Percentiles rank a stretch among this genome's conserved stretches.
Conservation (phyloP, 805 yeast genomes). For the Starmerella floris region DNA sequence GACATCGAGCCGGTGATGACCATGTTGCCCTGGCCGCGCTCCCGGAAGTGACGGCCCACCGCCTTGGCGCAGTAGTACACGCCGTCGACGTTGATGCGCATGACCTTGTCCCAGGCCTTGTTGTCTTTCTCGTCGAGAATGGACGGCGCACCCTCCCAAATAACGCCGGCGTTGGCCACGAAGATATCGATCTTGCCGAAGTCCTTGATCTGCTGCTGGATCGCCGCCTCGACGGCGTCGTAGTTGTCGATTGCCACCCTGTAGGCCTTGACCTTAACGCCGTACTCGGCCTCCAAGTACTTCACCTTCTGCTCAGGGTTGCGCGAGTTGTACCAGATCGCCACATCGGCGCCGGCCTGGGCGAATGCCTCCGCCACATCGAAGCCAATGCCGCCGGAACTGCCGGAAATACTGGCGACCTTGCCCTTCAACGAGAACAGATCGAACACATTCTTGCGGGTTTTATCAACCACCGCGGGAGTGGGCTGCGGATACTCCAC, state of each 20-base stretch:
- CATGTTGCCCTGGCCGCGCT: conserved; percentile 65
- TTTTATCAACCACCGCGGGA: conserved; percentile 16
- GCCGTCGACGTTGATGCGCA: conserved; percentile 65
- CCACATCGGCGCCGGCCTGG: conserved; percentile 79
- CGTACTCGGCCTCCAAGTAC: conserved; percentile 41
- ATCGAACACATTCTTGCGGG: conserved; percentile 18
- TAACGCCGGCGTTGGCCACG: conserved; percentile 84
- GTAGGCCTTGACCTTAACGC: conserved; percentile 51
- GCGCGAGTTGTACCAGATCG: conserved; percentile 50
- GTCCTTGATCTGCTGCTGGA: conserved; percentile 43
- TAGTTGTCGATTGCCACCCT: conserved; percentile 43
- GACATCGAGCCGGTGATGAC: conserved; percentile 84
- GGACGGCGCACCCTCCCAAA: conserved; percentile 60
- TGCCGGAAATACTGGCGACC: conserved; percentile 72
- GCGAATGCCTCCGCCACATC: conserved; percentile 74
- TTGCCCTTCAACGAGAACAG: conserved; percentile 39
- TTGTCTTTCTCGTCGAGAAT: conserved; percentile 38
- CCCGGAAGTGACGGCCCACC: conserved; percentile 60
- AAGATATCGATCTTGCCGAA: conserved; percentile 73
- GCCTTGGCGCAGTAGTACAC: conserved; percentile 69
- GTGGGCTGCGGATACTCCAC: conserved; percentile 19
- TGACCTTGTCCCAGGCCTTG: conserved; percentile 56
- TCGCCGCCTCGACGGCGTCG: conserved; percentile 38
- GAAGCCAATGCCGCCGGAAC: conserved; percentile 73
- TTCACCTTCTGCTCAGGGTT: conserved; percentile 51